These are phyloP conservation scores for rapeseed (Brassica napus) DNA, from an alignment of 345 rosid species.

Conservation along the genomic window Da-Ae NC_063446.1:73803001-73803500, in stretches of 20 bases:
- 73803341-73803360: neutral
- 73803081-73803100: constrained; percentile 38
- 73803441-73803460: too few species aligned
- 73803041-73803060: neutral
- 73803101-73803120: constrained; percentile 29
- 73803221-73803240: constrained; percentile 3
- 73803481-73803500: too few species aligned
- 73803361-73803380: neutral
- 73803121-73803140: constrained; percentile 26
- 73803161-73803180: neutral
- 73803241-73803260: constrained; percentile 34
- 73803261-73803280: constrained; percentile 30
- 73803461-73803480: too few species aligned
- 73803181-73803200: neutral
- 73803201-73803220: neutral
- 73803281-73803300: constrained; percentile 24
- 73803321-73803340: neutral
- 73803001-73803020: neutral
- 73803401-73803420: neutral
- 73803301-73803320: constrained; percentile 11
- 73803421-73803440: neutral
- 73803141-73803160: constrained; percentile 1
- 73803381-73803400: neutral
- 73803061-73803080: neutral
- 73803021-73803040: constrained; percentile 17